phyloP scores from a whole-genome alignment of 2,329 filamentous ascomycete species.

The Venturia carpophila region DNA sequence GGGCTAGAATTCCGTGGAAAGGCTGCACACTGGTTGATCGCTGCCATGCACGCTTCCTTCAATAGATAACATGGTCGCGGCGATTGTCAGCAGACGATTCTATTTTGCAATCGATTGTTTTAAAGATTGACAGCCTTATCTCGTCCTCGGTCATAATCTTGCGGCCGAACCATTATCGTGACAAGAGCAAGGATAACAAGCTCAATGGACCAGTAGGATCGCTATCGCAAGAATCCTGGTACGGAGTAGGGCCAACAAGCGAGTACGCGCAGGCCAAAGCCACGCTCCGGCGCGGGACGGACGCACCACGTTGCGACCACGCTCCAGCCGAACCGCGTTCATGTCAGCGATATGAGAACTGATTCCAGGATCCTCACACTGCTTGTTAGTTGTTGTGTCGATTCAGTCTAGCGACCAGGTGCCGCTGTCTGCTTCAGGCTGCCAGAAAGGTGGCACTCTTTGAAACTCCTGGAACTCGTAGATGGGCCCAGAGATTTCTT shows the following conservation, averaged over 20 bases:
- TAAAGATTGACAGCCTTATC: slow-evolving; percentile 2
- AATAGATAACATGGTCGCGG: too few species aligned
- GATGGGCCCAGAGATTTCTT: not conserved
- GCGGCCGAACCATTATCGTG: not conserved
- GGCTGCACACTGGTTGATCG: too few species aligned
- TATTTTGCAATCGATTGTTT: not conserved
- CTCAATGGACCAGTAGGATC: not conserved
- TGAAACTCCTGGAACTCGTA: not conserved
- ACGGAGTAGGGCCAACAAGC: not conserved
- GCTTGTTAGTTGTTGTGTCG: too few species aligned
- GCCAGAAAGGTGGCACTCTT: too few species aligned
- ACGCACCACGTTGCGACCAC: not conserved
- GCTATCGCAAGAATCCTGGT: not conserved
- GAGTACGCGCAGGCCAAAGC: not conserved
- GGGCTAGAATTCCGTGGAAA: too few species aligned
- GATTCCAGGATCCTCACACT: not conserved
- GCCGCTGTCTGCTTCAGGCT: not conserved
- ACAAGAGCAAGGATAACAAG: not conserved
- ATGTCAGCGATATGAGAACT: not conserved
- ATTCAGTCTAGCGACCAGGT: too few species aligned
- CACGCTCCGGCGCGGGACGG: not conserved
- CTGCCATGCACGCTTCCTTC: too few species aligned
- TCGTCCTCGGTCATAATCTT: not conserved
- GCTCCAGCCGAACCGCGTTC: not conserved
- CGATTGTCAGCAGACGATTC: too few species aligned